phyloP scores from a whole-genome alignment of 805 yeast species.

The Candida broadrunensis region DNA sequence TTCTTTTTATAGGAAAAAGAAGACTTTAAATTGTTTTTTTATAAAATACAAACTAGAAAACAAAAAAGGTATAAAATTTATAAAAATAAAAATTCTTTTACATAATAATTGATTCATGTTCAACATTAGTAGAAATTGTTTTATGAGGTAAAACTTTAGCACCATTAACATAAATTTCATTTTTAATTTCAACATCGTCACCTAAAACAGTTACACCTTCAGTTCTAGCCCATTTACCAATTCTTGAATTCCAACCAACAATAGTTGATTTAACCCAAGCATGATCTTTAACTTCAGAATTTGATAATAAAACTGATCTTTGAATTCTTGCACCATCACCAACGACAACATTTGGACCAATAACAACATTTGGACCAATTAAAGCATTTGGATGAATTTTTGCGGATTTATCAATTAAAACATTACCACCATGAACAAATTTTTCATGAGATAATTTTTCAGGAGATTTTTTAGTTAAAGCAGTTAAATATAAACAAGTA shows the following conservation, averaged over 20 bases:
- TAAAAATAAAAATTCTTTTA: slow-evolving; percentile 29
- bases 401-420: slow-evolving; percentile 91
- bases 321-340: slow-evolving; percentile 99
- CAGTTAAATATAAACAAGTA: slow-evolving; percentile 84
- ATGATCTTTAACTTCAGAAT: slow-evolving; percentile 92
- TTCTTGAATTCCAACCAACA: slow-evolving; percentile 98
- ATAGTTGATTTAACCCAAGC: slow-evolving; percentile 97
- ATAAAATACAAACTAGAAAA: too few relatives aligned
- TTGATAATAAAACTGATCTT: slow-evolving; percentile 87
- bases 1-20: too few relatives aligned
- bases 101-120: slow-evolving; percentile 98
- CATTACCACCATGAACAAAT: slow-evolving; percentile 87
- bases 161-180: slow-evolving; percentile 98
- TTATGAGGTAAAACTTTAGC: slow-evolving; percentile 99
- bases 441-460: slow-evolving; percentile 63
- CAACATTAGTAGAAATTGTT: slow-evolving; percentile 92
- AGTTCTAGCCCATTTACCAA: slow-evolving; percentile 98
- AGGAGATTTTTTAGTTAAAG: slow-evolving; percentile 79
- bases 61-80: neutral
- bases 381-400: slow-evolving; percentile 88
- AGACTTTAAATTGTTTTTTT: too few relatives aligned
- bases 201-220: slow-evolving; percentile 98
- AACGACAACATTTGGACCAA: slow-evolving; percentile 93
- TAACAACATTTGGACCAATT: slow-evolving; percentile 97
- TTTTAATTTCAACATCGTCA: slow-evolving; percentile 98